These are phyloP conservation scores for Chenopodium album DNA, from an alignment of 148 eudicot species.

Conservation along the genomic window DNA sequence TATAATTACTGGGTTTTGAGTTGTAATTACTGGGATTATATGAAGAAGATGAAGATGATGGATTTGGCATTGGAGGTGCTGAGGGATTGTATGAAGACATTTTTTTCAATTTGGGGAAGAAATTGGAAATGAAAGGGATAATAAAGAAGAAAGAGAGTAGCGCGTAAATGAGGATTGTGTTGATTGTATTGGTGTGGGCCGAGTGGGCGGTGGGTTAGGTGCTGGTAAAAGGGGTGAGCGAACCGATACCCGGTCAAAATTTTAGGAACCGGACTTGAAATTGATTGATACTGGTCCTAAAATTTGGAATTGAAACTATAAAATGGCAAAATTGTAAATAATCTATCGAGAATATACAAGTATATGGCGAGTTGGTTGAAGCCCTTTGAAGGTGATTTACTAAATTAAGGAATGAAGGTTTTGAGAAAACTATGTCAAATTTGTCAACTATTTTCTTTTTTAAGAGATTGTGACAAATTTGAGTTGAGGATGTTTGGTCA, in stretches of 20 bases:
- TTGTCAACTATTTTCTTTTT: neutral
- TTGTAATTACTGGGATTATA: neutral
- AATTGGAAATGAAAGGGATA: neutral
- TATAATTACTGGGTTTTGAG: neutral
- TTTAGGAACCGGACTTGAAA: too few species aligned
- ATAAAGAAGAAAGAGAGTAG: neutral
- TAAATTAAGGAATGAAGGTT: neutral
- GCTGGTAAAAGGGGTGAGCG: too few species aligned
- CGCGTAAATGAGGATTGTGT: neutral
- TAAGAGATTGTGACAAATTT: neutral
- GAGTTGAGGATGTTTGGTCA: neutral
- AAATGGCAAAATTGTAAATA: too few species aligned
- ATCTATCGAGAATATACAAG: too few species aligned
- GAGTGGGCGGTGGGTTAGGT: too few species aligned
- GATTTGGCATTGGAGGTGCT: constrained; percentile 50
- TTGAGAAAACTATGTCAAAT: constrained; percentile 6
- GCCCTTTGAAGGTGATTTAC: too few species aligned
- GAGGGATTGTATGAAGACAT: constrained; percentile 43
- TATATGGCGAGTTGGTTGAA: too few species aligned
- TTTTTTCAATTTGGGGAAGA: constrained; percentile 4
- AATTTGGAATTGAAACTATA: too few species aligned
- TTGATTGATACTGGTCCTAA: too few species aligned
- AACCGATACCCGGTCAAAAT: too few species aligned
- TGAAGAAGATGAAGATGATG: constrained; percentile 16
- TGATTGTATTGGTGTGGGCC: too few species aligned